phyloP scores from a whole-genome alignment of 305 asterid species.

The Stenogyne calaminthoides region DNA sequence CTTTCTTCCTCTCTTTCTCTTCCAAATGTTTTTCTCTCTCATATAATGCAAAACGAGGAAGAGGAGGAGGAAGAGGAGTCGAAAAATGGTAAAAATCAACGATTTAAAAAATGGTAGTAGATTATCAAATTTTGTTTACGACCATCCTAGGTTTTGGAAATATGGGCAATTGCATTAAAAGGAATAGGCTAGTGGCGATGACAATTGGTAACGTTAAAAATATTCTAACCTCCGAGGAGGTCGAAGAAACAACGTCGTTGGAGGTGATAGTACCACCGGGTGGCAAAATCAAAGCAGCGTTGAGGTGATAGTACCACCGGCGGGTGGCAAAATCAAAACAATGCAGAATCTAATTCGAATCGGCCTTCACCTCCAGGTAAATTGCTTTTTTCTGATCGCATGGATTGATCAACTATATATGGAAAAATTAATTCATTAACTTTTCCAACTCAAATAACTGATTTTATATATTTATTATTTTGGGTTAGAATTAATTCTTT shows the following conservation, averaged over 20 bases:
- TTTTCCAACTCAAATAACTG: not conserved
- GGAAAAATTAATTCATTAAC: too few relatives aligned
- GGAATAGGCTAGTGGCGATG: slow-evolving; percentile 22
- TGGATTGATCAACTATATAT: not conserved
- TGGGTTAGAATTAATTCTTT: not conserved
- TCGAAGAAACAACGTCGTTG: slow-evolving; percentile 2
- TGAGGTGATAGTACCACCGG: too few relatives aligned
- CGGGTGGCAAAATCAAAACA: not conserved
- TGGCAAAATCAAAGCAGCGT: too few relatives aligned
- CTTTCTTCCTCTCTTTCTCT: slow-evolving; percentile 14
- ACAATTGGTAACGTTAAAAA: slow-evolving; percentile 15
- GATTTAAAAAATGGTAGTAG: not conserved
- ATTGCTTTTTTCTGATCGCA: too few relatives aligned
- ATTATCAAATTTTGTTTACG: not conserved
- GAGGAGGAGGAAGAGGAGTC: slow-evolving; percentile 3
- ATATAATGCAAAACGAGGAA: slow-evolving; percentile 4
- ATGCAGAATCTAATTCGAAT: slow-evolving; percentile 7
- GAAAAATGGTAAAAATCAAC: slow-evolving; percentile 26
- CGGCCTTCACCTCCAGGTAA: slow-evolving; percentile 35
- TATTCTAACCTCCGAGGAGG: slow-evolving; percentile 15
- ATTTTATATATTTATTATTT: too few relatives aligned
- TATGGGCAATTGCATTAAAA: slow-evolving; percentile 51
- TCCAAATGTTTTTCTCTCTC: slow-evolving; percentile 23
- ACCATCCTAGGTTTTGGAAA: not conserved
- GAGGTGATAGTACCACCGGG: not conserved